Base-by-base conservation (phyloP, 306 rosid genomes). In the Myrica gale region DNA sequence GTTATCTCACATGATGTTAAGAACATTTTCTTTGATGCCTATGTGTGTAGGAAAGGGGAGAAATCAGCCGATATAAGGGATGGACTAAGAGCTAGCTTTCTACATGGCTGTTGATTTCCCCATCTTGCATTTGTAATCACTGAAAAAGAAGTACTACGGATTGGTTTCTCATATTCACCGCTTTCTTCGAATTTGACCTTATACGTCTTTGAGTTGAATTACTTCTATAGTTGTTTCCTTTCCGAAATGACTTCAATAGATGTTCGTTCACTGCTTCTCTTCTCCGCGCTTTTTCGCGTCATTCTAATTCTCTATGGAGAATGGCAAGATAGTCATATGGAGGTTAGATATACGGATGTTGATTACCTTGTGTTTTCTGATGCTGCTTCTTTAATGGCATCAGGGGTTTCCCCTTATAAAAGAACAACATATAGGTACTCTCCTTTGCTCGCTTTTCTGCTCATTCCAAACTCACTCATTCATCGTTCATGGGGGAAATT, bases 301-400 rank as follows among this genome's bases (percentile, higher is more conserved):
- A 70, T 82, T 60, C 81, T 92, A 37, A 90, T 92, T 74, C 16
- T 90, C 13, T 95, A 90, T 60, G 97, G 99, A 51, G 99, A 90
- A 80, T 95, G 97, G 97, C 97, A 95, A 83, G 99, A 95, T 78
- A 76, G 90, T 19, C 91, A 95, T 75, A 84, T 95, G 96, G 97
- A 95, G 68, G 99, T 90, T 57, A 80, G 96, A 63, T 90, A 89
- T 83, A 95, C 97, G 13, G 99, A 95, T 63, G 87, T 90, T 66
- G 99, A 95, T 79, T 95, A 95, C 88, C 58, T 87, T 26, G 97
- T 95, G 19, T 92, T 95, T 77, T 95, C 97, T 6, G 97, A 92
- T 68, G 99, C 97, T 19, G 92, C 99, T 61, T 85, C 97, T 71
- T 81, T 90, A 20, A 83, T 92, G 92, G 92, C 91, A 17, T 76